Base-by-base conservation (phyloP, 768 basidiomycete genomes). In the Suillus clintonianus region DNA sequence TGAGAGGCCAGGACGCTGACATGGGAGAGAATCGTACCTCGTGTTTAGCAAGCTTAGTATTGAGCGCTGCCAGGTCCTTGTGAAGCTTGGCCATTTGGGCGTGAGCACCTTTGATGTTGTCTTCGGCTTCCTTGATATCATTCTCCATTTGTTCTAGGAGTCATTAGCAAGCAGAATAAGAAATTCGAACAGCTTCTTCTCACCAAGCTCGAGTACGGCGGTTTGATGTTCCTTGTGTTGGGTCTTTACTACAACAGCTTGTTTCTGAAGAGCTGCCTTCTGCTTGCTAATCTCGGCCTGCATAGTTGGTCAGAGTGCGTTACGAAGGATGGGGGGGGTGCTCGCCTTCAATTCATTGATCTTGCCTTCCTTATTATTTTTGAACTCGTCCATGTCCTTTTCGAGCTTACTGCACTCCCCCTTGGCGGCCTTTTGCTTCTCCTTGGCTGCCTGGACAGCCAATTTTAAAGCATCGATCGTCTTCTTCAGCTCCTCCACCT, bases 311-410 rank as follows among this genome's bases (percentile, higher is more conserved):
- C 27, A 60, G 36, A 5, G 30, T 19, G 43, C 45, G n/a, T 8
- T 42, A 42, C 13, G 54, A 51, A 61, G 32, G 54, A 9, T 6
- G 37, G 47, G 30, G 54, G 22, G 53, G 19, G 34, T 32, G 64
- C 80, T 53, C 62, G 92, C 96, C 82, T 96, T 97, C 67, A 99
- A 85, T 73, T 99, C 92, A 19, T 90, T 91, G 61, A 94, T 91
- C 78, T 99, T 99, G 54, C 95, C 94, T 58, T 98, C 97, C 75
- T 97, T 97, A 80, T 99, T 96, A 77, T 96, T 91, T 81, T 97
- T 96, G 82, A 99, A 98, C 80, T 99, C 97, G 61, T 86, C 87
- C 95, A 99, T 99, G 74, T 99, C 97, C 70, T 90, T 90, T 78
- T 99, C 94, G 27, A 99, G 87, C 70, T 90, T 92, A 78, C 88